phyloP scores from a whole-genome alignment of 2,329 filamentous ascomycete species.

The Colletotrichum filicis region DNA sequence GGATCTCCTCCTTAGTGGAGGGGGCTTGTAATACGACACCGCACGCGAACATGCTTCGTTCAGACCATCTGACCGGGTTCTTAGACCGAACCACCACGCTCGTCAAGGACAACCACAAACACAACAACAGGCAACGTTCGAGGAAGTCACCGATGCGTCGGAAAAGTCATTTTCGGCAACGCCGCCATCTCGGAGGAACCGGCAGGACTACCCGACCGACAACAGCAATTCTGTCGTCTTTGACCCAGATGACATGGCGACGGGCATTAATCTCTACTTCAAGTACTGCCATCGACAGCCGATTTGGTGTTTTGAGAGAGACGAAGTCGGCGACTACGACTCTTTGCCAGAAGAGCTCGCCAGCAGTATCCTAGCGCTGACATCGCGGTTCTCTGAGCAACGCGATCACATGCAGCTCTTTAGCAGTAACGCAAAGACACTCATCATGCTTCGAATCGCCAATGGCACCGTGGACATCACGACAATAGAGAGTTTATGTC shows the following conservation, averaged over 20 bases:
- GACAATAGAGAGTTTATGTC: conserved; percentile 62
- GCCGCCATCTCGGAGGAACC: conserved; percentile 40
- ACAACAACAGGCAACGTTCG: conserved; percentile 34
- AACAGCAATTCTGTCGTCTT: conserved; percentile 39
- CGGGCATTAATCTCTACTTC: conserved; percentile 52
- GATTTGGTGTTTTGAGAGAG: conserved; percentile 57
- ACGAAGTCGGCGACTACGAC: conserved; percentile 49
- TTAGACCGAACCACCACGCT: conserved; percentile 43
- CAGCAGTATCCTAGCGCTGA: conserved; percentile 53
- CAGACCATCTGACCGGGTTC: conserved; percentile 43
- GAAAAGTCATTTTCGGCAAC: conserved; percentile 48
- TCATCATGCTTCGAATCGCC: conserved; percentile 61
- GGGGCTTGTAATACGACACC: conserved; percentile 43
- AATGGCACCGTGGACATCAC: conserved; percentile 60
- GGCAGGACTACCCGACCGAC: conserved; percentile 36
- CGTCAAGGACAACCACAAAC: conserved; percentile 38
- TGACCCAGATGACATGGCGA: conserved; percentile 47
- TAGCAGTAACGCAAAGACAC: conserved; percentile 51
- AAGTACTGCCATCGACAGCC: conserved; percentile 56
- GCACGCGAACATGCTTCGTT: conserved; percentile 18
- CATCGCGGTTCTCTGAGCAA: conserved; percentile 50
- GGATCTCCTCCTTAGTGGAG: conserved; percentile 59
- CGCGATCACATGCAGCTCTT: conserved; percentile 47
- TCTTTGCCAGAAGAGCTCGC: conserved; percentile 52
- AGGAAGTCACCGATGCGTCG: conserved; percentile 44